Evolutionary conservation across 345 rosid species (phyloP), one percentile per base, ranked within the genome.

Genomic region (Brassica rapa): DNA sequence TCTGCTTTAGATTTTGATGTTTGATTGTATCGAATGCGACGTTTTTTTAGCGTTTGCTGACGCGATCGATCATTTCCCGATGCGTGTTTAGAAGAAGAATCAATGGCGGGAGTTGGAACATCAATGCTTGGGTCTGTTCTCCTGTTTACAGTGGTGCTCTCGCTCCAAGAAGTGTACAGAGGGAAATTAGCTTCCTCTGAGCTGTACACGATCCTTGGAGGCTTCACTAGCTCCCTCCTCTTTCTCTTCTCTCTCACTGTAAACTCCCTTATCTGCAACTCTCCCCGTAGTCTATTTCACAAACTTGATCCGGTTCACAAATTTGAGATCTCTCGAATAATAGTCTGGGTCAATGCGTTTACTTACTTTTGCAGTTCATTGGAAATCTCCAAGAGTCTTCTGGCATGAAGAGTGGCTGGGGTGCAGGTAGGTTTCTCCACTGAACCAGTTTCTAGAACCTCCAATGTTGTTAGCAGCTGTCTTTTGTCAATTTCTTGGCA

Each of bases 331-430:
- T 19, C 21, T 19, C 21, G 21, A 19, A 19, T 19, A 19, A 19
- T 19, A 19, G 21, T 19, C 21, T 19, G 21, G 21, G 21, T 25
- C 27, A 25, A 25, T 25, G 27, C 27, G 27, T 15, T 63, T 70
- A 1, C 9, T 63, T 16, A 55, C 24, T 33, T 43, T 49, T 60
- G 86, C 90, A 95, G 97, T 91, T 93, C 84, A 85, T 71, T 0
- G 74, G 74, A 1, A 71, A 71, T 37, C 89, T 88, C 80, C 97
- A 93, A 81, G 99, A 91, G 80, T 75, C 93, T 19, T 77, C 85
- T 81, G 92, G 96, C 74, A 67, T 87, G 80, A 94, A 80, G 87
- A 94, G 91, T 66, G 89, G 97, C 0, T 94, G 96, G 99, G 97
- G 97, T 64, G 87, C 98, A 14, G 97, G 99, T 93, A 72, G 85